Evolutionary conservation across 2,329 filamentous ascomycete species (phyloP), one percentile per base, ranked within the genome.

Genomic region (Celoporthe dispersa): DNA sequence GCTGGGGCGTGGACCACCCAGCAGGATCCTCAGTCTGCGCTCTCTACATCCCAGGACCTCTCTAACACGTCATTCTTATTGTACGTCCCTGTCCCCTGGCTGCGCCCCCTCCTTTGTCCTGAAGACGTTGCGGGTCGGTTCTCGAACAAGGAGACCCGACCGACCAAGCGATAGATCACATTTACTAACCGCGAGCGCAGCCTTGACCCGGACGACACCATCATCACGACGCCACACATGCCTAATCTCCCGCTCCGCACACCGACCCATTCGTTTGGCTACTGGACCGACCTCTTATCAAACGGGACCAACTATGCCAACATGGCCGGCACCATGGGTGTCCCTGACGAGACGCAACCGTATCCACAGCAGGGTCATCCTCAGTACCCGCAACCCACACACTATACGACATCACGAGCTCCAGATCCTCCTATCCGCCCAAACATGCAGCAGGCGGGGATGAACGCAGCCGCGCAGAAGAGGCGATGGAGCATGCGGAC

Each of bases 1-100:
- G 57, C 64, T 55, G 68, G 53, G 62, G 63, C 64, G 19, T 72
- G 70, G 70, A 70, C 68, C 28, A 65, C 70, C 35, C 68, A 61
- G 41, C 70, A 72, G 53, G 68, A 70, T 53, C 68, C 70, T 41
- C 70, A 72, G 31, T 72, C 70, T 33, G 70, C 68, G n/a, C 66
- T 72, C 19, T 62, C 68, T 25, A 35, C 70, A 51, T 65, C 70
- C 11, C 70, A 72, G 62, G 70, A 72, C 35, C 70, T 72, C 35
- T 72, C 70, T 11, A 72, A 72, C 55, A 72, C 70, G 14, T 72
- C 70, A 35, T 72, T 72, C 48, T 62, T 72, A 70, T 72, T 72
- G 70, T 72, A 64, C 44, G 70, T 65, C 33, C 12, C 35, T n/a
- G 12, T 37, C 12, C 35, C 22, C 31, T 65, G 16, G 14, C 22